A percentile compares a stretch with the other conserved stretches of the same genome.
These are phyloP conservation scores for Ustilago sp. DNA, from an alignment of 1,284 basidiomycete species.

Conservation along the genomic window DNA sequence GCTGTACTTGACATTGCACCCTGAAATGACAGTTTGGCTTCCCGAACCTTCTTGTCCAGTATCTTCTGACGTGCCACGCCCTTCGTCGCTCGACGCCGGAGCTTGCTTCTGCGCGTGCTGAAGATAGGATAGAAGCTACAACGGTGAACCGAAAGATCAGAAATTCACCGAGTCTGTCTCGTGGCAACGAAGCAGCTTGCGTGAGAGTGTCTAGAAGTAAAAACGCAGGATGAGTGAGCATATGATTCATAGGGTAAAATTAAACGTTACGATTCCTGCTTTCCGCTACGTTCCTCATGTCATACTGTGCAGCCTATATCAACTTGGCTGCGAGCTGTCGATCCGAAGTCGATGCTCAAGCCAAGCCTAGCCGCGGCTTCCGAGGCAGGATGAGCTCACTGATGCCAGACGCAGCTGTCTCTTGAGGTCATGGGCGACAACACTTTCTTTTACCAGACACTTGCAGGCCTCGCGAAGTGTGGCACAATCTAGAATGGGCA, in stretches of 20 bases:
- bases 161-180: slow-evolving; percentile 4
- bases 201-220: slow-evolving; percentile 1
- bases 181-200: not conserved
- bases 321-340: not conserved
- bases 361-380: not conserved
- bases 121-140: not conserved
- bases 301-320: not conserved
- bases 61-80: not conserved
- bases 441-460: no score
- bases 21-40: slow-evolving; percentile 21
- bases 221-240: slow-evolving; percentile 39
- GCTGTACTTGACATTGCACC: slow-evolving; percentile 9
- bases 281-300: not conserved
- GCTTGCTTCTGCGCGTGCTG: not conserved
- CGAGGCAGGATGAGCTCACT: slow-evolving; percentile 25
- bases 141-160: not conserved
- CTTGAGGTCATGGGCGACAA: slow-evolving; percentile 22
- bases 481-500: not conserved
- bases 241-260: slow-evolving; percentile 33
- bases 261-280: not conserved
- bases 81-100: not conserved
- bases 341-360: slow-evolving; percentile 3
- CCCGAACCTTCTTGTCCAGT: not conserved
- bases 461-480: not conserved
- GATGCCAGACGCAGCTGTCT: slow-evolving; percentile 5